Percentiles rank a stretch among this genome's conserved stretches.
Conservation (phyloP, 148 eudicot species). For the Rhododendron kiyosumense region DNA sequence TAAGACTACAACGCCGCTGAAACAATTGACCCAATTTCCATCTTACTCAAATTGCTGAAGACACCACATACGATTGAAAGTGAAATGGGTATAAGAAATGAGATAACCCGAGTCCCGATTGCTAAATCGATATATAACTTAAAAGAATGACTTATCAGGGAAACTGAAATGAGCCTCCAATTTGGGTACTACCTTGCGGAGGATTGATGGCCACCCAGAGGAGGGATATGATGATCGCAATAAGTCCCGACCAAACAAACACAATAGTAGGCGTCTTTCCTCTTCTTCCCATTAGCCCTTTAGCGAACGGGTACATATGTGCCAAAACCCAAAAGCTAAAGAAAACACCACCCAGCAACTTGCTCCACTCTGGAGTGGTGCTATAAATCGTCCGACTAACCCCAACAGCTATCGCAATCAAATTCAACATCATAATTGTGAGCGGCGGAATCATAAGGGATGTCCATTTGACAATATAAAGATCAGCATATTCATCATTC, state of each 20-base stretch:
- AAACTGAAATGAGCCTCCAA: constrained; percentile 83
- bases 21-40: background rate
- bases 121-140: background rate
- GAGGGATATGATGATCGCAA: constrained; percentile 83
- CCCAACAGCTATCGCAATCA: constrained; percentile 84
- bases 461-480: constrained; percentile 80
- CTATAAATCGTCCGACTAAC: constrained; percentile 84
- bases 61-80: background rate
- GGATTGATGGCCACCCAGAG: constrained; percentile 90
- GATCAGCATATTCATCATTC: constrained; percentile 86
- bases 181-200: constrained; percentile 56
- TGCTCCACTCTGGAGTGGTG: constrained; percentile 83
- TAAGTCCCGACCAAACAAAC: constrained; percentile 84
- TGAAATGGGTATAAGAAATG: background rate
- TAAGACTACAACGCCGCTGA: background rate
- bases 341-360: constrained; percentile 81
- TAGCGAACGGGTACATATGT: constrained; percentile 83
- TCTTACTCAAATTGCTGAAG: background rate
- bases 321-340: constrained; percentile 95
- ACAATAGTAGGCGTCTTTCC: constrained; percentile 90
- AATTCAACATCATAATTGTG: constrained; percentile 69
- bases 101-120: background rate
- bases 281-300: constrained; percentile 93
- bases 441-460: constrained; percentile 88
- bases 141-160: constrained; percentile 39